Conservation (phyloP, 345 rosid genomes). For the Heritiera littoralis region DNA sequence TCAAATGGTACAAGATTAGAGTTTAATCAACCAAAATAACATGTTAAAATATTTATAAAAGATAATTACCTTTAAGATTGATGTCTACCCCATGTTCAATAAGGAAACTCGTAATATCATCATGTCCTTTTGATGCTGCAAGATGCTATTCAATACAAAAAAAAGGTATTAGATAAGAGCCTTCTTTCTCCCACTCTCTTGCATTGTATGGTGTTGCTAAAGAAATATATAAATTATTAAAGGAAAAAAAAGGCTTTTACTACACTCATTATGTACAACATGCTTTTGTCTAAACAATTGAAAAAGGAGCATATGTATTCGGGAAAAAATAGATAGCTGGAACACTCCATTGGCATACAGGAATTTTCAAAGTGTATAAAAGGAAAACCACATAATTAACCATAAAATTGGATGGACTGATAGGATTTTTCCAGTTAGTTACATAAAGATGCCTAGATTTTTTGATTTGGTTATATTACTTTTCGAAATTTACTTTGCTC, state of each 20-base stretch:
- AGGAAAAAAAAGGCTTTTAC: background rate
- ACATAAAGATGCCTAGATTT: background rate
- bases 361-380: background rate
- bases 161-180: conserved; percentile 1
- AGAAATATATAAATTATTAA: background rate
- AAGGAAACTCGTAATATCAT: conserved; percentile 66
- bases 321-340: background rate
- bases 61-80: conserved; percentile 63
- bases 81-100: conserved; percentile 61
- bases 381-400: background rate
- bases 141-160: conserved; percentile 68
- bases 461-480: background rate
- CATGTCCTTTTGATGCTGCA: conserved; percentile 82
- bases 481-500: background rate
- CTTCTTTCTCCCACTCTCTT: background rate
- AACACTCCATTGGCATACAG: background rate
- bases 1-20: conserved; percentile 2
- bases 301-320: background rate
- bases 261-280: background rate
- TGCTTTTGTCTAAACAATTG: background rate
- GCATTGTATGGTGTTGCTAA: background rate
- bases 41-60: conserved; percentile 15
- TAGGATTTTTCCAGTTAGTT: background rate
- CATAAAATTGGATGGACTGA: background rate
- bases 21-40: background rate